phyloP scores from a whole-genome alignment of 1,284 basidiomycete genomes.

The Leccinum angustisporum region DNA sequence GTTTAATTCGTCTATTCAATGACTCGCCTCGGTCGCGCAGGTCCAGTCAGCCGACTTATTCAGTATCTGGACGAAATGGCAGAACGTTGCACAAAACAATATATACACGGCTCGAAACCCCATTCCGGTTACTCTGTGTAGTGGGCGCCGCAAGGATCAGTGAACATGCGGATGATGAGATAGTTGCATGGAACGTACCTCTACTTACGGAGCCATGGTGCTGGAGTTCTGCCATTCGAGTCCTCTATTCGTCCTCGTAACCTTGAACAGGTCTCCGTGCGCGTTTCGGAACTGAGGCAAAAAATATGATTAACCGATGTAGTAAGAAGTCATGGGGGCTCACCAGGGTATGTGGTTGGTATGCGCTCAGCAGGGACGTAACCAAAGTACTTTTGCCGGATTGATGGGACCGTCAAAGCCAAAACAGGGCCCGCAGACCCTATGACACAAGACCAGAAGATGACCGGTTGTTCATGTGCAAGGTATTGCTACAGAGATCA shows the following conservation, averaged over 20 bases:
- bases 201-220: background rate
- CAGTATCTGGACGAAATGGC: background rate
- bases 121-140: background rate
- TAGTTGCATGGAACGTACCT: slow-evolving; percentile 2
- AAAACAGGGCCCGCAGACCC: slow-evolving; percentile 78
- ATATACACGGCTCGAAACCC: background rate
- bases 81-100: background rate
- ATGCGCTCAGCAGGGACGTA: slow-evolving; percentile 74
- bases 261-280: slow-evolving; percentile 39
- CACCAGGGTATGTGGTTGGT: slow-evolving; percentile 86
- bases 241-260: slow-evolving; percentile 42
- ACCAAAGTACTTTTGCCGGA: slow-evolving; percentile 71
- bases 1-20: background rate
- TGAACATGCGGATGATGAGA: background rate
- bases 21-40: background rate
- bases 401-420: slow-evolving; percentile 75
- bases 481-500: slow-evolving; percentile 54
- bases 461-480: slow-evolving; percentile 90
- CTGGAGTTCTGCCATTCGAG: background rate
- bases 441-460: slow-evolving; percentile 85
- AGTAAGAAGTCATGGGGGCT: slow-evolving; percentile 34
- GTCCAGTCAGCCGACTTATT: background rate
- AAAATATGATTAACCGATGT: background rate
- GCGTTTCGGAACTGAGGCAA: slow-evolving; percentile 36
- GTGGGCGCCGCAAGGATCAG: background rate